Base-by-base conservation (phyloP, 768 basidiomycete species). In the Pholiota conissans region DNA sequence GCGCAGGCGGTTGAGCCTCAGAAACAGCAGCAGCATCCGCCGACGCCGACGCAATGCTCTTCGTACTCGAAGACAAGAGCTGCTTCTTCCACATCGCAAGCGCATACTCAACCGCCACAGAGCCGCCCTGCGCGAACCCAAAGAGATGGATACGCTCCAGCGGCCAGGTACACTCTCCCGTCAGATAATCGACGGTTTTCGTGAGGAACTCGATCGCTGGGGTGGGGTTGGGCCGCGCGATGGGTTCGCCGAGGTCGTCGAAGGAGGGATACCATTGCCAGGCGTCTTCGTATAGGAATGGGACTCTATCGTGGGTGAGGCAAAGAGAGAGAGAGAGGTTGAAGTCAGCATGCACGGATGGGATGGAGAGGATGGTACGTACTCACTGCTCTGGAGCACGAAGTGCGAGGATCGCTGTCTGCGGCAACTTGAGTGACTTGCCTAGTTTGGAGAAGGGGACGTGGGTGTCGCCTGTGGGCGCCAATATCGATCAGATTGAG, bases 181-280 rank as follows among this genome's bases (percentile, higher is more conserved):
- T 76, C 51, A 95, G 82, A 63, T 91, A 78, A 2, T 75, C 69
- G 52, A 92, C 57, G 47, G 86, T 72, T 22, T 73, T 74, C 11
- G 67, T 67, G 30, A 95, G 71, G 34, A 85, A 72, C 7, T 83
- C 75, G 55, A 94, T 76, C 0, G 85, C 86, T 0, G 81, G 67
- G 0, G 86, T 86, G 10, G 93, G 94, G 65, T 96, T 85, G 1
- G 93, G 93, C 8, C 76, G 74, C 3, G 74, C 68, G 58, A 93
- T 77, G 27, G 85, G 73, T 59, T 91, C 91, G 2, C 94, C 94
- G 6, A 95, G 81, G 5, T 71, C 75, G 66, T 92, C 86, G 69
- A 95, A 95, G 42, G 91, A 90, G 10, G 79, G 72, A 73, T 90
- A 95, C 93, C 93, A 95, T 65, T 94, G 89, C 67, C 80, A 95